These are phyloP conservation scores for Aspergillus sergii DNA, from an alignment of 2,329 filamentous ascomycete genomes.

Conservation along the genomic window DNA sequence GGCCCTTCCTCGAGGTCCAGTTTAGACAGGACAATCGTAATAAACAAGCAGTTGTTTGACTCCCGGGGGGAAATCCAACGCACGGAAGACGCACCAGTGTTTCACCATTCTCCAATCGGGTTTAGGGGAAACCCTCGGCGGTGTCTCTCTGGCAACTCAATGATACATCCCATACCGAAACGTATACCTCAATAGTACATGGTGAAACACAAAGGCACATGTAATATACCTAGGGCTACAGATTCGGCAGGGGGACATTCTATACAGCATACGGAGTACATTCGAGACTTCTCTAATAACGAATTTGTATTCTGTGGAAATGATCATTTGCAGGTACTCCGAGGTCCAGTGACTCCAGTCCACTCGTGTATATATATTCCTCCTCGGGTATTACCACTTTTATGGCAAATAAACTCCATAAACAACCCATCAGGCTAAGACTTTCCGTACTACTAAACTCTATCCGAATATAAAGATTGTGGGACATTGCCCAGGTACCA, in stretches of 20 bases:
- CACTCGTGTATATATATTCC: neutral
- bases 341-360: neutral
- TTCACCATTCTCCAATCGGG: constrained; percentile 11
- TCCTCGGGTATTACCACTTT: no score
- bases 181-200: neutral
- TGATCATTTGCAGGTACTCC: neutral
- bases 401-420: no score
- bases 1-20: neutral
- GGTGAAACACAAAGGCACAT: neutral
- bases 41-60: constrained; percentile 1
- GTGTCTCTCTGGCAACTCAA: constrained; percentile 28
- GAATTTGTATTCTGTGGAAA: neutral
- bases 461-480: neutral
- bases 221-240: neutral
- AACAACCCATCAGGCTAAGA: no score
- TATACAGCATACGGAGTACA: neutral
- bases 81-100: constrained; percentile 14
- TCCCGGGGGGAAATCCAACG: neutral
- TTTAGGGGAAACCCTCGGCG: neutral
- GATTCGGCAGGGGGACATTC: neutral
- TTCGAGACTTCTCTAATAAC: neutral
- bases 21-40: constrained; percentile 6
- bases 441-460: neutral
- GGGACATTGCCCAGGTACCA: neutral
- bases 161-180: neutral